Conservation (phyloP, 441 rosid species). For the Arabidopsis hybrid region DNA sequence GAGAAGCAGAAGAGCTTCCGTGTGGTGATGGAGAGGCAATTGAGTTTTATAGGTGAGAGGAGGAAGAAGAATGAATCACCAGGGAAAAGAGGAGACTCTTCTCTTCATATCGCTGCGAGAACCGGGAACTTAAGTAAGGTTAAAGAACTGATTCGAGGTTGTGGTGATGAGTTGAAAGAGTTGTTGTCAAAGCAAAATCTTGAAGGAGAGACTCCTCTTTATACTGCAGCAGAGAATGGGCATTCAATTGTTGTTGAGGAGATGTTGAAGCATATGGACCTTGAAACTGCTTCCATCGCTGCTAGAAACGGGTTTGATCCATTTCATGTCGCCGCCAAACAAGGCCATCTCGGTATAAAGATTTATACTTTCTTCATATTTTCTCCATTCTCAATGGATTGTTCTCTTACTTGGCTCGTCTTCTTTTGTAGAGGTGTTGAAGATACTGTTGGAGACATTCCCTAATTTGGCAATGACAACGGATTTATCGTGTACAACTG, state of each 20-base stretch:
- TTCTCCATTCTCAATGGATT: slow-evolving; percentile 5
- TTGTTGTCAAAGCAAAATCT: slow-evolving; percentile 70
- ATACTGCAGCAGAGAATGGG: slow-evolving; percentile 90
- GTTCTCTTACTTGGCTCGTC: slow-evolving; percentile 27
- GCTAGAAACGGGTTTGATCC: slow-evolving; percentile 96
- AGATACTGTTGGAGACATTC: slow-evolving; percentile 67
- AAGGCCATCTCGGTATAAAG: slow-evolving; percentile 85
- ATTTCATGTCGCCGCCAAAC: slow-evolving; percentile 95
- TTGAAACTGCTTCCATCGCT: slow-evolving; percentile 70
- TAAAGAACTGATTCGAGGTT: slow-evolving; percentile 67
- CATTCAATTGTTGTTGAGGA: slow-evolving; percentile 65
- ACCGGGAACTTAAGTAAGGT: slow-evolving; percentile 74
- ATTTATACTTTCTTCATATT: slow-evolving; percentile 1
- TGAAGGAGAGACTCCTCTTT: slow-evolving; percentile 96
- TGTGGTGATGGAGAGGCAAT: slow-evolving; percentile 81
- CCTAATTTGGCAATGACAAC: slow-evolving; percentile 97
- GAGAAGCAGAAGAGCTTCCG: slow-evolving; percentile 92
- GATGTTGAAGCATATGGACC: slow-evolving; percentile 82
- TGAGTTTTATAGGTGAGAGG: slow-evolving; percentile 89
- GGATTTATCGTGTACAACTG: slow-evolving; percentile 84
- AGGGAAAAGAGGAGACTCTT: slow-evolving; percentile 90
- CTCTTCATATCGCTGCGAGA: slow-evolving; percentile 86
- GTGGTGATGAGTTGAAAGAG: slow-evolving; percentile 43
- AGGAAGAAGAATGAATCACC: slow-evolving; percentile 87
- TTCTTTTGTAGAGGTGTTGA: slow-evolving; percentile 74